Percentiles rank a stretch among this genome's conserved stretches.
These are phyloP conservation scores for Ceratocystis huliohia DNA, from an alignment of 2,329 filamentous ascomycete species.

Conservation along the genomic window DNA sequence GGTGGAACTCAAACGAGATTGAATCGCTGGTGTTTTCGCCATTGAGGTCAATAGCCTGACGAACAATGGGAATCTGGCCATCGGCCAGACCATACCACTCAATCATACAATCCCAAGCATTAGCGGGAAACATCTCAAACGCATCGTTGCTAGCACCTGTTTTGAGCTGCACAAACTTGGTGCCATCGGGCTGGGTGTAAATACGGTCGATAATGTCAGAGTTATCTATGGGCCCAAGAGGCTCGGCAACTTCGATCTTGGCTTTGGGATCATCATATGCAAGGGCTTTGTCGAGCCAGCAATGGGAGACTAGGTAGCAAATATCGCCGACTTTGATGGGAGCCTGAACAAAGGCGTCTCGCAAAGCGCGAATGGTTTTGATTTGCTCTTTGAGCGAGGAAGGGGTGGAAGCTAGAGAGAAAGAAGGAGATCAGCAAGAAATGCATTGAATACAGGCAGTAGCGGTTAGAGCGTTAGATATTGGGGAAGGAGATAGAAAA, in stretches of 20 bases:
- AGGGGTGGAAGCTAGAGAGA: background rate
- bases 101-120: constrained; percentile 70
- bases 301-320: constrained; percentile 64
- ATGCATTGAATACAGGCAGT: background rate
- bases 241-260: constrained; percentile 45
- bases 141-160: constrained; percentile 55
- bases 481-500: background rate
- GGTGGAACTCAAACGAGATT: constrained; percentile 72
- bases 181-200: constrained; percentile 37
- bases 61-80: constrained; percentile 57
- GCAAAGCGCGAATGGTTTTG: constrained; percentile 52
- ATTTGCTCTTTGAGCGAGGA: constrained; percentile 50
- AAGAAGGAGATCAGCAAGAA: background rate
- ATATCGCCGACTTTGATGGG: constrained; percentile 57
- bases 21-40: constrained; percentile 34
- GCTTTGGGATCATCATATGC: constrained; percentile 48
- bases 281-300: constrained; percentile 65
- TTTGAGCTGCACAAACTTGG: constrained; percentile 60
- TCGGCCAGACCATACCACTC: constrained; percentile 69
- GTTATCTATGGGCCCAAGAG: constrained; percentile 74
- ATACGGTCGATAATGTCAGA: constrained; percentile 60
- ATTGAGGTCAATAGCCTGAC: constrained; percentile 66
- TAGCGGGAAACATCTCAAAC: constrained; percentile 63
- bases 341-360: constrained; percentile 38
- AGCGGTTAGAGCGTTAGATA: background rate